A percentile compares a stretch with the other conserved stretches of the same genome.
phyloP scores from a whole-genome alignment of 83 land plant genomes.

The Thuja plicata region DNA sequence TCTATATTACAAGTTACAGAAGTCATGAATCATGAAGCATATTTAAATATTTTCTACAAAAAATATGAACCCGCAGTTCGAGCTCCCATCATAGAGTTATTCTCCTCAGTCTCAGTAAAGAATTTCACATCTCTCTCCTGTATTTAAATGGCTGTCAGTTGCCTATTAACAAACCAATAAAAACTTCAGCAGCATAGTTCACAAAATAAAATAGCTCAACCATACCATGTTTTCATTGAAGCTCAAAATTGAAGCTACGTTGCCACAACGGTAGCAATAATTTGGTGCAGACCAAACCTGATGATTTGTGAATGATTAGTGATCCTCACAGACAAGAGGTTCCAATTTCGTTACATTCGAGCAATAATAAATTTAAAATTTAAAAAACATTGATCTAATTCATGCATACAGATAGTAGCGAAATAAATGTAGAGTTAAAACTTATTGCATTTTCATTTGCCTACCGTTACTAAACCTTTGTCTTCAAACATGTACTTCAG shows the following conservation, averaged over 20 bases:
- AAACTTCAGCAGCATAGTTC: too few species aligned
- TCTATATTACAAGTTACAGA: background rate
- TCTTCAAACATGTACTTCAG: constrained; percentile 99
- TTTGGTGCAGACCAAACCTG: constrained; percentile 99
- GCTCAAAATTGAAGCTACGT: constrained; percentile 97
- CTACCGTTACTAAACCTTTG: constrained; percentile 93
- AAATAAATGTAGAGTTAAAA: too few species aligned
- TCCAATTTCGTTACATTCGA: background rate
- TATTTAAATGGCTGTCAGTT: background rate
- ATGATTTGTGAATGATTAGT: background rate
- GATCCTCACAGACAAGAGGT: background rate
- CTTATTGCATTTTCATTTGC: too few species aligned
- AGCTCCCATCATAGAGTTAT: constrained; percentile 95
- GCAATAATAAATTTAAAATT: background rate
- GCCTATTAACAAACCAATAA: too few species aligned
- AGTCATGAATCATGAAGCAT: too few species aligned
- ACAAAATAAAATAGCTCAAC: background rate
- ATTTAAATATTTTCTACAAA: constrained; percentile 29
- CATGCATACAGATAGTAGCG: too few species aligned
- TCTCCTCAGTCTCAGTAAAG: constrained; percentile 98
- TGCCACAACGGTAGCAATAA: constrained; percentile 99
- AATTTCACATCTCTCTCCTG: constrained; percentile 98
- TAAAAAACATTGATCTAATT: too few species aligned
- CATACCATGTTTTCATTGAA: constrained; percentile 96
- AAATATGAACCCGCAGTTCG: constrained; percentile 95